phyloP scores from a whole-genome alignment of 306 rosid species.

The Quercus wislizeni region DNA sequence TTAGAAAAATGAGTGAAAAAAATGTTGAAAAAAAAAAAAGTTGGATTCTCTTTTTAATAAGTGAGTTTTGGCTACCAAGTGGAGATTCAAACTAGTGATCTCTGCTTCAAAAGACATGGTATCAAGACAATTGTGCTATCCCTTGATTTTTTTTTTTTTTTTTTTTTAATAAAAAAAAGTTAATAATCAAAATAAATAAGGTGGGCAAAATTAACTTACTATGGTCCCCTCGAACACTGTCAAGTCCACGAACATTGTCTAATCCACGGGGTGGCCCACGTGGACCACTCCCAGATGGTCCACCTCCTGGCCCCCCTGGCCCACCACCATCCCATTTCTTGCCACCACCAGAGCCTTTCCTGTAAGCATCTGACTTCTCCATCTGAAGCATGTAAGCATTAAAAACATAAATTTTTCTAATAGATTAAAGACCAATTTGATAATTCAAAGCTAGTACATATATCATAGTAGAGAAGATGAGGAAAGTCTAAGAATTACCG shows the following conservation, averaged over 20 bases:
- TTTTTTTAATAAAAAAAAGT: neutral
- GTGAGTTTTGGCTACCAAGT: too few relatives aligned
- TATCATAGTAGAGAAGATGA: neutral
- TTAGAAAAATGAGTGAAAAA: conserved; percentile 1
- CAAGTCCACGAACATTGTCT: conserved; percentile 85
- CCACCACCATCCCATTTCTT: conserved; percentile 92
- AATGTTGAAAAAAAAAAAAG: neutral
- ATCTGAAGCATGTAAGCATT: conserved; percentile 38
- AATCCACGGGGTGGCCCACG: conserved; percentile 85
- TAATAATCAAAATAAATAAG: neutral
- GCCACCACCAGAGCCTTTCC: conserved; percentile 65
- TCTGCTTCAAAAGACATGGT: too few relatives aligned
- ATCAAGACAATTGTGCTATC: too few relatives aligned
- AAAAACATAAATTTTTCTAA: conserved; percentile 7
- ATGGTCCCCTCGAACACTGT: conserved; percentile 62
- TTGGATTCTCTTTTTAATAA: too few relatives aligned
- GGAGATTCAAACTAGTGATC: too few relatives aligned
- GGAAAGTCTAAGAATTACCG: conserved; percentile 46
- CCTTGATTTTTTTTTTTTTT: neutral
- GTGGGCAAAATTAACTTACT: conserved; percentile 54
- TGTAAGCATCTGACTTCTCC: conserved; percentile 91
- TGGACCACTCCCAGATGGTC: conserved; percentile 85
- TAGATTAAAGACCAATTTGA: neutral
- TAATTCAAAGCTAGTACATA: neutral
- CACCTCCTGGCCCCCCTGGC: conserved; percentile 83